These are phyloP conservation scores for Thozetella sp. DNA, from an alignment of 495 filamentous ascomycete species.

Conservation along the genomic window DNA sequence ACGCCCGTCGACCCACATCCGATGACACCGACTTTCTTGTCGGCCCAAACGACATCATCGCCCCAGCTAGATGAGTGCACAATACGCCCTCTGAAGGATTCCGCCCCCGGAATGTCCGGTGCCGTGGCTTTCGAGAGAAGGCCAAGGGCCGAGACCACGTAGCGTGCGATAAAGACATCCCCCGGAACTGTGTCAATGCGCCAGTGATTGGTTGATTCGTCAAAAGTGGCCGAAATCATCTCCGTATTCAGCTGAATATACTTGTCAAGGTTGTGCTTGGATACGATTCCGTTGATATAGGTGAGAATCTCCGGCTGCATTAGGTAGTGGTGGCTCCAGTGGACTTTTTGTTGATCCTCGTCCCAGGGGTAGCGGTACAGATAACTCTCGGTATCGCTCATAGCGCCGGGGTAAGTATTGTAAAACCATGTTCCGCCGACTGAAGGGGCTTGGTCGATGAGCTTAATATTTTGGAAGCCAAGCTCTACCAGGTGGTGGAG, in stretches of 20 bases:
- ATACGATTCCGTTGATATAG: not conserved
- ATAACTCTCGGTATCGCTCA: not conserved
- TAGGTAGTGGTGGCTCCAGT: not conserved
- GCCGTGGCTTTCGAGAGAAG: not conserved
- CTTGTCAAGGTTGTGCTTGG: not conserved
- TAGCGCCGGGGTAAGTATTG: not conserved
- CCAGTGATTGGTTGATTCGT: not conserved
- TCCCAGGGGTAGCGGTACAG: not conserved
- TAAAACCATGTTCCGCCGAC: not conserved
- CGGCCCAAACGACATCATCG: not conserved
- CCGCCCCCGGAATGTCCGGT: not conserved
- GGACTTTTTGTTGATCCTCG: not conserved
- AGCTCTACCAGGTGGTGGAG: not conserved
- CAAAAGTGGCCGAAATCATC: not conserved
- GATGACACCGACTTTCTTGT: not conserved
- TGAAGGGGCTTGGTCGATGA: not conserved
- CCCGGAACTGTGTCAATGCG: not conserved
- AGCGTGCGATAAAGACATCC: not conserved
- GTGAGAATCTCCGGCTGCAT: not conserved
- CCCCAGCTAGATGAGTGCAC: not conserved
- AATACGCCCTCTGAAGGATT: not conserved
- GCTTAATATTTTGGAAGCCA: not conserved
- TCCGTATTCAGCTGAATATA: not conserved
- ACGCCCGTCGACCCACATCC: not conserved
- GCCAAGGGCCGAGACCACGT: not conserved